Evolutionary conservation across 768 basidiomycete genomes (phyloP).

Genomic region (Aureoboletus auriporus): DNA sequence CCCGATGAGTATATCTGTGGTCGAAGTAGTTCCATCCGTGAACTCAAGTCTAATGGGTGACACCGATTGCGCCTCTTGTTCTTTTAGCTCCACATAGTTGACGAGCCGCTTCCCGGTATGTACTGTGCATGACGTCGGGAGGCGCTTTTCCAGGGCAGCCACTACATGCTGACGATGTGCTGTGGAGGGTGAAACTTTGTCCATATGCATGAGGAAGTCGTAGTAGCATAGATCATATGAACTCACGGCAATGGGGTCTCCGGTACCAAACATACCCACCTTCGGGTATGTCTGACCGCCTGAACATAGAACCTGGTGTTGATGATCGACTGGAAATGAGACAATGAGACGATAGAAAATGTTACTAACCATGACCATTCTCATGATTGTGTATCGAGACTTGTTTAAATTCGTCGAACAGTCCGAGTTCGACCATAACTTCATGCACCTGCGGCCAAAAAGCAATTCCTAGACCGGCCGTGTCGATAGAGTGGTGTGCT

Average conservation of each 20-base stretch:
- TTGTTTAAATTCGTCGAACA: conserved; percentile 32
- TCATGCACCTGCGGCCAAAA: conserved; percentile 46
- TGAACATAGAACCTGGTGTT: background rate
- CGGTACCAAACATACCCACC: conserved; percentile 31
- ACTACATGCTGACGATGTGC: conserved; percentile 25
- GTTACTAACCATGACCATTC: conserved; percentile 10
- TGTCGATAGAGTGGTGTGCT: conserved; percentile 37
- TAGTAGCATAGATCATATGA: too few species aligned
- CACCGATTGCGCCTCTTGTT: conserved; percentile 25
- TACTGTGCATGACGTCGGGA: conserved; percentile 17
- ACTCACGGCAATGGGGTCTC: background rate
- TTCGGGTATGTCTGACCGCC: conserved; percentile 29
- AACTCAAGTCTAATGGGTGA: conserved; percentile 10
- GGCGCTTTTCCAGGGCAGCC: conserved; percentile 11
- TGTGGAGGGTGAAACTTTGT: conserved; percentile 3
- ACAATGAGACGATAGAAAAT: background rate
- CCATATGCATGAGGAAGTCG: background rate
- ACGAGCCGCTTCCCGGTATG: conserved; percentile 19
- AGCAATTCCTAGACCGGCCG: conserved; percentile 40
- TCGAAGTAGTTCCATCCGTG: conserved; percentile 15
- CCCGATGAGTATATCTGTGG: conserved; percentile 41
- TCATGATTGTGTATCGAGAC: conserved; percentile 12
- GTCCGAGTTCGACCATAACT: conserved; percentile 40
- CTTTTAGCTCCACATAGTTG: conserved; percentile 6
- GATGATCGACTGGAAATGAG: background rate